A percentile compares a stretch with the other conserved stretches of the same genome.
Evolutionary conservation across 495 filamentous ascomycete species (phyloP).

Genomic region (Penicillium soppii): DNA sequence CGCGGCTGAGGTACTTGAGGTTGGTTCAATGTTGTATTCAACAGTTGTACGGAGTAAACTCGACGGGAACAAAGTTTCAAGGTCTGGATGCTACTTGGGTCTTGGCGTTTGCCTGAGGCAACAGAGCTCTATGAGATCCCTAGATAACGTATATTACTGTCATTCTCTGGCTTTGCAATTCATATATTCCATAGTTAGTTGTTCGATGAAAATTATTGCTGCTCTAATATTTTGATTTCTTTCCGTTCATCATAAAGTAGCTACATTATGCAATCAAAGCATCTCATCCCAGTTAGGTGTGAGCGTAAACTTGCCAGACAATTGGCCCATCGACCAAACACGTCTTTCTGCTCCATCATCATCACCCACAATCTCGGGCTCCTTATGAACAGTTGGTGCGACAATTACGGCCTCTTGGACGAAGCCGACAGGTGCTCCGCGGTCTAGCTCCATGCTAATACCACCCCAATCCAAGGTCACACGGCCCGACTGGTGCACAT

Average conservation of each 20-base stretch:
- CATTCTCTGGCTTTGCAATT: too few relatives aligned
- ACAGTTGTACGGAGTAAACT: background rate
- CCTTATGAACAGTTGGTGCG: constrained; percentile 25
- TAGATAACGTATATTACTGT: too few relatives aligned
- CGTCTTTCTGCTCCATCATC: constrained; percentile 32
- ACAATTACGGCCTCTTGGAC: constrained; percentile 48
- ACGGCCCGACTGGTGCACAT: constrained; percentile 50
- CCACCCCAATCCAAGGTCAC: constrained; percentile 52
- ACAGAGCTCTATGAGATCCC: too few relatives aligned
- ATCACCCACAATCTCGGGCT: constrained; percentile 9
- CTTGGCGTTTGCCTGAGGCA: too few relatives aligned
- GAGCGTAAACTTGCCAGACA: constrained; percentile 50
- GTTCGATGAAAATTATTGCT: too few relatives aligned
- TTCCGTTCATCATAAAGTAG: constrained; percentile 6
- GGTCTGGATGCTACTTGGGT: too few relatives aligned
- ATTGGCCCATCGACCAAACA: constrained; percentile 51
- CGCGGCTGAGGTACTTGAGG: background rate
- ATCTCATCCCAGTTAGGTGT: constrained; percentile 50
- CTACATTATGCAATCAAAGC: constrained; percentile 26
- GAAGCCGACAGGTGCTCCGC: constrained; percentile 43
- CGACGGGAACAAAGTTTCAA: background rate
- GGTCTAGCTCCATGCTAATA: constrained; percentile 46
- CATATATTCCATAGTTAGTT: too few relatives aligned
- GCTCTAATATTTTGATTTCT: too few relatives aligned
- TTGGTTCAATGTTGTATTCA: background rate